Base-by-base conservation (phyloP, 2,329 filamentous ascomycete genomes). In the Diaporthe nobilis region DNA sequence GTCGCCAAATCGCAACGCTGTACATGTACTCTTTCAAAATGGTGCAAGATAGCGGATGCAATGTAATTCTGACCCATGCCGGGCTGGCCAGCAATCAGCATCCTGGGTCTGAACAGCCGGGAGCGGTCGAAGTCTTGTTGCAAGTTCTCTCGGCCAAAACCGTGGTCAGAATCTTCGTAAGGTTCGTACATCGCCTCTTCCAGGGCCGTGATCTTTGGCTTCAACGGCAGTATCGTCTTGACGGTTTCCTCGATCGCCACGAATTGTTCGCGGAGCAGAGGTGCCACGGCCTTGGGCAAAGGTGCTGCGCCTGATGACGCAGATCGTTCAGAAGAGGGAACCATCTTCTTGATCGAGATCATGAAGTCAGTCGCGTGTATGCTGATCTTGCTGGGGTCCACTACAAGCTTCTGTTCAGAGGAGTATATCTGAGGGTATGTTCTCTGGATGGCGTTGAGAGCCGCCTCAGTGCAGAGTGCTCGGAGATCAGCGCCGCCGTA, bases 21-120 rank as follows among this genome's bases (percentile, higher is more conserved):
- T 3, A 99, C 94, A 85, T 98, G 95, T 3, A 98, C 90, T 37
- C 96, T 95, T 84, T 99, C 97, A 73, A 99, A 93, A 81, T 98
- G 93, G 83, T 98, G 95, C 78, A 98, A 87, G 71, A 98, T 87
- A 7, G 96, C 97, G 65, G 93, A 92, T 42, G 95, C 92, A 53
- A 99, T 87, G 80, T 99, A 98, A 67, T 93, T 91, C 82, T 99
- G 97, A 0, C 97, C 97, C 96, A 98, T 98, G 13, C 97, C 97
- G 60, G 92, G 88, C 13, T 89, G 83, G n/a, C 97, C 97, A 57
- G 92, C 90, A 74, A 99, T 93, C 42, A 99, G 89, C 72, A 98
- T 88, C 60, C 97, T 90, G 12, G 97, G 97, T 25, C 97, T 91
- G 86, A 98, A 99, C 34, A 98, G 91, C 51, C 96, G 92, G 31